Evolutionary conservation across 1,139 yeast genomes (phyloP), one percentile per base, ranked within the genome.

Genomic region (Sugiyamaella neomexicana): DNA sequence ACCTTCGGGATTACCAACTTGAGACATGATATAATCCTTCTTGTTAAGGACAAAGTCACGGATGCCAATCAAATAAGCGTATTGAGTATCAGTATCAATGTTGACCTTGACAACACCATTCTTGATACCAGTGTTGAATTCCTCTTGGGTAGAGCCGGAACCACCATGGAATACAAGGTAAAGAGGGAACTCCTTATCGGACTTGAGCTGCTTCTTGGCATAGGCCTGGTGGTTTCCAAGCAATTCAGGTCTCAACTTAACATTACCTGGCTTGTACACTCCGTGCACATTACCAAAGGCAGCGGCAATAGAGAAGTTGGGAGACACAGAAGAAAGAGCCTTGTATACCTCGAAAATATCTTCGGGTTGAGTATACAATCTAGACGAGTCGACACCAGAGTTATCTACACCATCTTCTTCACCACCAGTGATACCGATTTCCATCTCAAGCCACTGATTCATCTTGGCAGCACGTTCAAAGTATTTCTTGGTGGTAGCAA

Each of bases 91-190:
- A 68, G 99, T 93, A 80, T 93, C 99, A 76, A 93, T 84, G 85
- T 93, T 95, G 74, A 95, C 99, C 87, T 93, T 93, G 73, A 91
- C 97, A 68, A 91, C 98, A 81, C 99, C 99, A 78, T 82, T 79
- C 75, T 74, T 75, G 77, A 93, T 93, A 73, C 91, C 99, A 66
- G 85, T 83, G 79, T 88, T 87, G 75, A 88, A 93, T 78, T 95
- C 99, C 64, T 79, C 75, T 78, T 87, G 95, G 65, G 95, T 71
- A 53, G 99, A 95, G 76, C 99, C 99, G 60, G 99, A 93, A 76
- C 99, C 99, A 80, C 99, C 99, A 83, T 93, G 99, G 97, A 93
- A 93, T 65, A 93, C 99, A 70, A 93, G 83, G 87, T 85, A 95
- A 72, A 93, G 80, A 75, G 99, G 99, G 76, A 82, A 80, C 66